These are phyloP conservation scores for Colletotrichum sp. DNA, from an alignment of 2,329 filamentous ascomycete species.

Conservation along the genomic window DNA sequence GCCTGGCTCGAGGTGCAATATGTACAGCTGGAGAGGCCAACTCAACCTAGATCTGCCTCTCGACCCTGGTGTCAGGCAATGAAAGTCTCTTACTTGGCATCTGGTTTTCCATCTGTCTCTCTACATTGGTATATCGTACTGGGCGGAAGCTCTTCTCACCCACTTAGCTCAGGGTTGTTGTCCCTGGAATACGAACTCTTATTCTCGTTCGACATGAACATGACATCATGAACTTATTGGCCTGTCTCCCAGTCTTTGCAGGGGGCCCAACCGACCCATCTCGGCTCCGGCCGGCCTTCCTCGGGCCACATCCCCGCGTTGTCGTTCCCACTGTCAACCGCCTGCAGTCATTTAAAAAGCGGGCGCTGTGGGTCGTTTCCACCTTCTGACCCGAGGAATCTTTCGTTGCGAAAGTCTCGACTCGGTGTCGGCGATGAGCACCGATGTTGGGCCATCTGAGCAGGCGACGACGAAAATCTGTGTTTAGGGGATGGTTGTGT, in stretches of 20 bases:
- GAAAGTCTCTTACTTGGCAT: neutral
- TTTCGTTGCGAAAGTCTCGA: neutral
- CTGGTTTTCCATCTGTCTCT: neutral
- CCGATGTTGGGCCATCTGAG: neutral
- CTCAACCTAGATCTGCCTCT: neutral
- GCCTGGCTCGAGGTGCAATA: neutral
- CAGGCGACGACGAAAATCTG: neutral
- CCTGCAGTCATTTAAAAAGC: neutral
- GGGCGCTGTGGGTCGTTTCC: neutral
- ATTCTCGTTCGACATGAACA: neutral
- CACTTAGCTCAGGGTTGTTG: too few species aligned
- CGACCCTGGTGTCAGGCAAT: neutral
- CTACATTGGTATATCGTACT: neutral
- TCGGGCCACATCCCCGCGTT: neutral
- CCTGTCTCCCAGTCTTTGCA: neutral
- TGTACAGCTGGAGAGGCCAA: neutral
- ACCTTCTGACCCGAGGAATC: neutral
- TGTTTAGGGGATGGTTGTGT: neutral
- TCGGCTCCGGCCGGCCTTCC: neutral
- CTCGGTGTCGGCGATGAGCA: neutral
- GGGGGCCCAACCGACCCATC: neutral
- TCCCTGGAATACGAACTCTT: neutral
- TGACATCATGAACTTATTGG: neutral
- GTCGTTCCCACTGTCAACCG: neutral
- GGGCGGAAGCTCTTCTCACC: too few species aligned